Evolutionary conservation across 768 basidiomycete species (phyloP).

Genomic region (Agrocybe pediades): DNA sequence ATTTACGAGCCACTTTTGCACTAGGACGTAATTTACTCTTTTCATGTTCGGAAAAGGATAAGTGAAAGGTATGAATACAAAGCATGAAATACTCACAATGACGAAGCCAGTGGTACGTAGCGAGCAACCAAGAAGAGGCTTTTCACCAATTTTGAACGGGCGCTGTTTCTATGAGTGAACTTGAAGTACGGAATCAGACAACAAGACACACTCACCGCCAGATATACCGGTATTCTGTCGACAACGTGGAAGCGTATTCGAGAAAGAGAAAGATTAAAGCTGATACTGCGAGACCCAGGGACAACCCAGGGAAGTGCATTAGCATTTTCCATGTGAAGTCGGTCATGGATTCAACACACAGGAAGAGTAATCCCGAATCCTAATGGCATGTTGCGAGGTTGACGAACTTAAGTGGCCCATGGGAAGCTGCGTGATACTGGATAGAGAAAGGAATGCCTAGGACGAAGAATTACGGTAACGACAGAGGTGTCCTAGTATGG

Average conservation of each 20-base stretch:
- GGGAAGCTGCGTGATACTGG: no score
- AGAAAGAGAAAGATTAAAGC: neutral
- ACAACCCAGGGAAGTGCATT: neutral
- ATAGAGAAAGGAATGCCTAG: no score
- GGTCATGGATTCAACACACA: neutral
- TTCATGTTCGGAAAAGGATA: neutral
- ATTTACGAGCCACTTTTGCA: neutral
- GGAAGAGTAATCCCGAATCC: neutral
- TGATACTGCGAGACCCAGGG: neutral
- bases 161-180: neutral
- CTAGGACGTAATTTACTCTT: neutral
- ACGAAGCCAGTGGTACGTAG: neutral
- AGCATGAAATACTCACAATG: neutral
- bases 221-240: neutral
- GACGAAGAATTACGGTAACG: no score
- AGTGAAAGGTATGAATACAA: no score
- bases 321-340: neutral
- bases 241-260: neutral
- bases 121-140: neutral
- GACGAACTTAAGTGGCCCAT: neutral
- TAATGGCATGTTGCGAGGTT: neutral
- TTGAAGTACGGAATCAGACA: neutral
- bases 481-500: no score
- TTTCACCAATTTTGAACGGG: neutral
- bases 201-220: neutral